phyloP scores from a whole-genome alignment of 2,329 filamentous ascomycete genomes.

The Aspergillus sp. region DNA sequence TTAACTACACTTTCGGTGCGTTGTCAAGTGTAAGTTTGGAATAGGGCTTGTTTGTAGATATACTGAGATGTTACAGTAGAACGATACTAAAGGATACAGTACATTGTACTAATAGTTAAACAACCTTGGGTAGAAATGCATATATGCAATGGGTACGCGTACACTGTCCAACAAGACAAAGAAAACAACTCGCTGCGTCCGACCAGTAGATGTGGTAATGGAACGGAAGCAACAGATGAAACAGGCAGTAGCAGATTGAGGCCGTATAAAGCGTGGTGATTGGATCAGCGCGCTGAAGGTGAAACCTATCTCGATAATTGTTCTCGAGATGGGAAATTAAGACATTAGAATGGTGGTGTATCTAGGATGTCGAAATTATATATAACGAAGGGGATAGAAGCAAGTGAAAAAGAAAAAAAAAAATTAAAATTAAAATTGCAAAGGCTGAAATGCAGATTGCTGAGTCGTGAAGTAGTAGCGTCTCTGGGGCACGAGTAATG shows the following conservation, averaged over 20 bases:
- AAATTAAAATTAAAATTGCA: background rate
- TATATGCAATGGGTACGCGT: background rate
- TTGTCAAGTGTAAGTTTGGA: background rate
- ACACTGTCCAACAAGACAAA: background rate
- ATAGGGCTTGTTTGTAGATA: background rate
- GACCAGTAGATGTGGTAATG: background rate
- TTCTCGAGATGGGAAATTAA: slow-evolving; percentile 1
- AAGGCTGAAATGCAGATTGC: slow-evolving; percentile 14
- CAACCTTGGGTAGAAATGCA: background rate
- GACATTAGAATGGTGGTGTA: slow-evolving; percentile 18
- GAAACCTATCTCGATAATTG: slow-evolving; percentile 3
- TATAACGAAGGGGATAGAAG: slow-evolving; percentile 19
- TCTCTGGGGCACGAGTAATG: background rate
- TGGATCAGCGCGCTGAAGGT: background rate
- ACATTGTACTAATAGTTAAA: background rate
- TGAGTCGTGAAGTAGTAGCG: slow-evolving; percentile 3
- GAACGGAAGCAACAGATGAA: background rate
- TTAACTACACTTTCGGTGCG: slow-evolving; percentile 5
- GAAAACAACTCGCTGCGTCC: background rate
- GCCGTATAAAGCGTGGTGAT: background rate
- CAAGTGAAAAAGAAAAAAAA: background rate
- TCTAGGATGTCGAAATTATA: slow-evolving; percentile 17
- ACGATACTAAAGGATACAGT: too few relatives aligned
- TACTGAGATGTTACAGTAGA: background rate
- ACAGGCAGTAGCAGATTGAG: background rate